Percentiles rank a stretch among this genome's conserved stretches.
These are phyloP conservation scores for Sanghuangporus baumii DNA, from an alignment of 1,284 basidiomycete genomes.

Conservation along the genomic window DNA sequence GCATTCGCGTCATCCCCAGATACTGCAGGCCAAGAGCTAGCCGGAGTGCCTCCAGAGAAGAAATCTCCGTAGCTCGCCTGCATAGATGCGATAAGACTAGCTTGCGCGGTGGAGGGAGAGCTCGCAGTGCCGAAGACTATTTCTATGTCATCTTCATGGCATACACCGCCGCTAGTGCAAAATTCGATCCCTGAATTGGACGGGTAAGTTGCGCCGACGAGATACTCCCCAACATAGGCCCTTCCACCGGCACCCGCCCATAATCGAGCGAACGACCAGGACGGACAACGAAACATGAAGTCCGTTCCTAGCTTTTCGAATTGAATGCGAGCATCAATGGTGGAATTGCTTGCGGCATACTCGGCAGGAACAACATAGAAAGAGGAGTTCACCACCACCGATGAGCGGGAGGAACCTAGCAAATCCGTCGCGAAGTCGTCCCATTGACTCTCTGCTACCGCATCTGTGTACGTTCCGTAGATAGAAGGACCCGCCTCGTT, in stretches of 20 bases:
- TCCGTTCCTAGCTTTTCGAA: conserved; percentile 65
- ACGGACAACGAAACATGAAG: conserved; percentile 63
- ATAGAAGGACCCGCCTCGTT: conserved; percentile 65
- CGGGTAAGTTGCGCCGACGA: conserved; percentile 63
- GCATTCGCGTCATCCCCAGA: conserved; percentile 45
- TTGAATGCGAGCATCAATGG: conserved; percentile 45
- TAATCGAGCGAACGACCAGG: conserved; percentile 60
- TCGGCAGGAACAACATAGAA: conserved; percentile 42
- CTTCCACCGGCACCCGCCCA: conserved; percentile 61
- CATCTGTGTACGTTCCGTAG: conserved; percentile 37
- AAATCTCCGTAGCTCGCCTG: conserved; percentile 67
- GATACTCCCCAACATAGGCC: conserved; percentile 66
- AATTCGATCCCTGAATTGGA: conserved; percentile 49
- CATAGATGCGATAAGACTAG: conserved; percentile 54
- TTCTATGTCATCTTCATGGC: conserved; percentile 72
- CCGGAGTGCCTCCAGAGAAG: conserved; percentile 50
- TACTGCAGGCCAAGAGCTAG: conserved; percentile 45
- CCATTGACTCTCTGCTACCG: conserved; percentile 39
- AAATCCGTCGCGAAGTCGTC: conserved; percentile 35
- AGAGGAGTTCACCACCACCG: conserved; percentile 39
- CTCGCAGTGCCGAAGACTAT: conserved; percentile 70
- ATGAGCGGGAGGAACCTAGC: conserved; percentile 46
- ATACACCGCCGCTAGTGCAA: conserved; percentile 55
- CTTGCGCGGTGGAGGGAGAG: conserved; percentile 50
- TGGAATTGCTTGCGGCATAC: conserved; percentile 26